Base-by-base conservation (phyloP, 495 filamentous ascomycete genomes). In the Penicillium salamii region DNA sequence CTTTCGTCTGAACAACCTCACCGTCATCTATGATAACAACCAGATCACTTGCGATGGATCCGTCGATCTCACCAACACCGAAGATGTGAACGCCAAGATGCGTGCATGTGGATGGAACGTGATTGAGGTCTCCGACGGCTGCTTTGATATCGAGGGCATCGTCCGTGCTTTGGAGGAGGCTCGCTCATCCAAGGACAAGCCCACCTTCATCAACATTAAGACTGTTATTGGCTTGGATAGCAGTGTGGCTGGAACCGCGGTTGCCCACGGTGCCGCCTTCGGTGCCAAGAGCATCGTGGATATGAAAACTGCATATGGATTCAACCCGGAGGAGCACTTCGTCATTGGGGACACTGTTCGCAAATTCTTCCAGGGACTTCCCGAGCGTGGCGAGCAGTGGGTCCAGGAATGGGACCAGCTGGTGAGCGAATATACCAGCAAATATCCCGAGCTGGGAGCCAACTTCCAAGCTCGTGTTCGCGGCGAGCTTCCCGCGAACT, bases 11-110 rank as follows among this genome's bases (percentile, higher is more conserved):
- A 70, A 79, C 57, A 81, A 82, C 53, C 59, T 84, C 23, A 71
- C 70, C 5, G 57, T 83, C 19, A 77, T 83, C 21, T 82, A 80
- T 45, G 78, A 84, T 59, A 81, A 84, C 58, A 84, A 84, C 57
- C 69, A 80, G 47, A 63, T 68, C 19, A 66, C 79, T 13, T 83
- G 78, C 53, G 80, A 84, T 46, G 80, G 81, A n/a, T 70, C 69
- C 0, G 72, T 78, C 7, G 79, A 83, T 42, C 50, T 79, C 3
- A 72, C 68, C 14, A 80, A 78, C 52, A 79, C 72, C 2, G 81
- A 85, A 50, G 77, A 83, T 53, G 67, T 83, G 24, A 82, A 82
- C 47, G 68, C 64, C 19, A 83, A 83, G 58, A 83, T 84, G 79
- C 52, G 58, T 7, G 80, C 81, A 0, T 73, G 64, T 43, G 81